A percentile compares a stretch with the other conserved stretches of the same genome.
These are phyloP conservation scores for Laguncularia racemosa DNA, from an alignment of 345 rosid species.

Conservation along the genomic window DNA sequence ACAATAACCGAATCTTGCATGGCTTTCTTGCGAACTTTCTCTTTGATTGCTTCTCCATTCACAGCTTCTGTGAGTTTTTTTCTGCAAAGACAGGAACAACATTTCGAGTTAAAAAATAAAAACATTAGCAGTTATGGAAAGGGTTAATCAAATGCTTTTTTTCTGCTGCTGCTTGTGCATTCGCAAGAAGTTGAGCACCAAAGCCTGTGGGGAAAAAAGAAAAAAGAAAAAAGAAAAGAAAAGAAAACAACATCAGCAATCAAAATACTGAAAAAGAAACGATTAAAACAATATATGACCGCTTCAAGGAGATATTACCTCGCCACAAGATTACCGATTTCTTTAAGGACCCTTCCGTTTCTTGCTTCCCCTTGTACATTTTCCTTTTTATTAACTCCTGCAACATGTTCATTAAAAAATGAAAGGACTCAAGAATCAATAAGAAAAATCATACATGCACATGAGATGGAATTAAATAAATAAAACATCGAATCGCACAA, in stretches of 20 bases:
- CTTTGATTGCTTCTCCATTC: constrained; percentile 4
- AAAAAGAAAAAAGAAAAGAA: too few species aligned
- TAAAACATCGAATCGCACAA: too few species aligned
- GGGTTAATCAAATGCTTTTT: background rate
- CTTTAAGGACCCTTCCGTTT: constrained; percentile 60
- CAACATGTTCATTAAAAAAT: too few species aligned
- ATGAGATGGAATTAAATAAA: background rate
- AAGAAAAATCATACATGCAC: background rate
- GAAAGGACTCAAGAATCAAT: background rate
- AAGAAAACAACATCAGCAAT: too few species aligned
- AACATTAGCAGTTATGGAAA: background rate
- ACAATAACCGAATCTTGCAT: constrained; percentile 31
- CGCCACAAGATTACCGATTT: constrained; percentile 61
- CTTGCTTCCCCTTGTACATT: constrained; percentile 37
- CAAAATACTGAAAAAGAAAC: background rate
- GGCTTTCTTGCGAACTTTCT: constrained; percentile 23
- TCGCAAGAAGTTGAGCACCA: constrained; percentile 10
- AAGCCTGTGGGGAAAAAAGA: constrained; percentile 5
- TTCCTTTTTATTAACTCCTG: constrained; percentile 46
- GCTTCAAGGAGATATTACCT: constrained; percentile 1
- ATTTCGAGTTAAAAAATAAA: background rate
- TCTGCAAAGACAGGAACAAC: background rate
- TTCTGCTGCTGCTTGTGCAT: constrained; percentile 10
- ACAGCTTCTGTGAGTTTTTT: background rate
- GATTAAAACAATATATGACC: too few species aligned